Evolutionary conservation across 176 grass and related monocot species (phyloP).

Genomic region (sorghum (Sorghum bicolor)): Sorghum_bicolor_NCBIv3 NC_012872.2:5361001-5361500

Average conservation of each 20-base stretch:
- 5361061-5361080: not conserved
- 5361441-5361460: not conserved
- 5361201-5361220: no score
- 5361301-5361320: not conserved
- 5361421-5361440: no score
- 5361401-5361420: not conserved
- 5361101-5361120: not conserved
- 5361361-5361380: constrained; percentile 11
- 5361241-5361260: not conserved
- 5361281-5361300: not conserved
- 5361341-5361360: constrained; percentile 7
- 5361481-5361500: constrained; percentile 23
- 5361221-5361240: not conserved
- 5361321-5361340: no score
- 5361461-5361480: constrained; percentile 6
- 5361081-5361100: not conserved
- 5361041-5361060: no score
- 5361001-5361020: no score
- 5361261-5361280: not conserved
- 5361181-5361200: not conserved
- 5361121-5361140: not conserved
- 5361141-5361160: not conserved
- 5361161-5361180: not conserved
- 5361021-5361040: no score
- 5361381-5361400: not conserved